Base-by-base conservation (phyloP, 2,329 filamentous ascomycete species). In the Epichloe typhina region DNA sequence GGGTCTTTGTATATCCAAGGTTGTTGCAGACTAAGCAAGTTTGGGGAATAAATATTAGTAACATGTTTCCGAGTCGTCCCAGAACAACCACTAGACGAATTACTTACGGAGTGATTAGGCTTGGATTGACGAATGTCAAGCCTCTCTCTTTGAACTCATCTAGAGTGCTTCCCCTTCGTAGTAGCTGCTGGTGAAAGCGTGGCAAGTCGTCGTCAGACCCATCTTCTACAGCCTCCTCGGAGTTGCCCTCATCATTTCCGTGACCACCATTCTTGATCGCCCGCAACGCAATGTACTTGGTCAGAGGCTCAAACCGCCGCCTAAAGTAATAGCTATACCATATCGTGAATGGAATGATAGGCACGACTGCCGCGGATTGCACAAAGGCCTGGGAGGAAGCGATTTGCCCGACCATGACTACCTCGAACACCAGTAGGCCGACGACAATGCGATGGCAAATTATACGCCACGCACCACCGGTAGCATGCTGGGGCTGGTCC, bases 401-500 rank as follows among this genome's bases (percentile, higher is more conserved):
- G 51, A 98, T 77, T 55, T 91, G 83, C 3, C 91, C 91, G 21
- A 88, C 84, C 76, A 95, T 93, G 45, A 93, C 88, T 21, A 95
- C 69, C 66, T 98, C 89, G 62, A 96, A 96, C 41, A 97, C 80
- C 3, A 94, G 70, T 9, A 96, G 70, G 1, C 93, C 93, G 23
- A 96, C 72, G 51, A 97, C 80, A 53, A 96, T 78, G 37, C 93
- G 86, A 62, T 93, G 88, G 68, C 89, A 95, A 55, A 98, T 95
- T 77, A 98, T 95, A 46, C 86, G 84, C 93, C 93, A 98, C 4
- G 90, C 89, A 54, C 85, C 83, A 19, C 94, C 94, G 0, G 91
- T 97, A 15, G 89, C 88, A 63, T 95, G 89, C 62, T 94, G 88
- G 15, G 88, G 86, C 64, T 97, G 91, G 60, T 97, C 90, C 93